These are phyloP conservation scores for Calonectria montana DNA, from an alignment of 2,329 filamentous ascomycete species.

Conservation along the genomic window DNA sequence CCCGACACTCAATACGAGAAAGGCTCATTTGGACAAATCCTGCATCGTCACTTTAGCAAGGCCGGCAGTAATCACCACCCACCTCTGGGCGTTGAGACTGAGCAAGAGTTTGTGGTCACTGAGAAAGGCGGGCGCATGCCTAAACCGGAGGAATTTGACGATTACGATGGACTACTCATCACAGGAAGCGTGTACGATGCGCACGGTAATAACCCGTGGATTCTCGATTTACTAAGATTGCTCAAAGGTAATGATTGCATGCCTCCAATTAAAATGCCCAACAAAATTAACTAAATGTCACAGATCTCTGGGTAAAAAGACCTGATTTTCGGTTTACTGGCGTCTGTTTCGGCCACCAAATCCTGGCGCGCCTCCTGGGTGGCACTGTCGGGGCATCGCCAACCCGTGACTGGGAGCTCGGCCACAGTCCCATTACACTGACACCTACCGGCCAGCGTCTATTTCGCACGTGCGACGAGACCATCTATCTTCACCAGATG, in stretches of 20 bases:
- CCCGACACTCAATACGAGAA: slow-evolving; percentile 59
- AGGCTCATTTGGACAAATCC: slow-evolving; percentile 66
- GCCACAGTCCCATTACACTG: slow-evolving; percentile 73
- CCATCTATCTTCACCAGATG: slow-evolving; percentile 79
- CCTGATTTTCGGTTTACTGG: slow-evolving; percentile 72
- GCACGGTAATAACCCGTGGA: slow-evolving; percentile 79
- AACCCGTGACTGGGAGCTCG: slow-evolving; percentile 77
- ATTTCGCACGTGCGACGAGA: slow-evolving; percentile 66
- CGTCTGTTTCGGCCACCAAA: slow-evolving; percentile 86
- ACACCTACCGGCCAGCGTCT: slow-evolving; percentile 74
- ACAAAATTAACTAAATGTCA: background rate
- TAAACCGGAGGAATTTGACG: slow-evolving; percentile 62
- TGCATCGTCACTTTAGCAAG: slow-evolving; percentile 61
- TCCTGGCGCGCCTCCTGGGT: slow-evolving; percentile 77
- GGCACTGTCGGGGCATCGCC: slow-evolving; percentile 74
- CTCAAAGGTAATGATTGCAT: slow-evolving; percentile 51
- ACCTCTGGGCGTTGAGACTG: slow-evolving; percentile 64
- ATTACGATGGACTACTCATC: slow-evolving; percentile 79
- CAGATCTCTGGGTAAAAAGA: slow-evolving; percentile 61
- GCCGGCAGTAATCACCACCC: slow-evolving; percentile 66
- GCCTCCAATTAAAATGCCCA: too few species aligned
- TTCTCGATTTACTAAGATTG: slow-evolving; percentile 73
- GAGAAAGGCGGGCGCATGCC: slow-evolving; percentile 60
- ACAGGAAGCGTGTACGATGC: slow-evolving; percentile 78
- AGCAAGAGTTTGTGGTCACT: slow-evolving; percentile 65